Evolutionary conservation across 1,284 basidiomycete genomes (phyloP).

Genomic region (Melampsora americana): DNA sequence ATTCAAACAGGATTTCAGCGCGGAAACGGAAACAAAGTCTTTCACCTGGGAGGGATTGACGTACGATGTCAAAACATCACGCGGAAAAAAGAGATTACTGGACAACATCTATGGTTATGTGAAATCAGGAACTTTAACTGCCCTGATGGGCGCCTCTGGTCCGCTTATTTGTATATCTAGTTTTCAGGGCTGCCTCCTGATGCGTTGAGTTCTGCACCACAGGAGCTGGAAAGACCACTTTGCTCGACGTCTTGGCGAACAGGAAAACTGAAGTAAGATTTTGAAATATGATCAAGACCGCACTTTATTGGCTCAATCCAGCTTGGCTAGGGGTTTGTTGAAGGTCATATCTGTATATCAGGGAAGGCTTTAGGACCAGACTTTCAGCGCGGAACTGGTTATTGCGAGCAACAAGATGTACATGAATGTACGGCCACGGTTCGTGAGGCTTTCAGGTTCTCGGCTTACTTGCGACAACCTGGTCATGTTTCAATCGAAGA

Average conservation of each 20-base stretch:
- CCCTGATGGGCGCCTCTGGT: slow-evolving; percentile 55
- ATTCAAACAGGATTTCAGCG: slow-evolving; percentile 47
- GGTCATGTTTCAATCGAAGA: slow-evolving; percentile 56
- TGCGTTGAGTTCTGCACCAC: slow-evolving; percentile 48
- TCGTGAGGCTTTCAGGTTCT: slow-evolving; percentile 62
- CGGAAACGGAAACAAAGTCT: slow-evolving; percentile 52
- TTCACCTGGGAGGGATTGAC: slow-evolving; percentile 57
- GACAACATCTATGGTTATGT: slow-evolving; percentile 59
- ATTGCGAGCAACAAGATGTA: slow-evolving; percentile 58
- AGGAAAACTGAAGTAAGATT: slow-evolving; percentile 63
- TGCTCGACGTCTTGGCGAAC: slow-evolving; percentile 77
- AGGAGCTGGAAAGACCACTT: slow-evolving; percentile 57
- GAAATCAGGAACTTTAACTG: slow-evolving; percentile 58
- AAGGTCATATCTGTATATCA: neutral
- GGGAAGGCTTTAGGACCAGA: slow-evolving; percentile 51
- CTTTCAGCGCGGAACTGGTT: slow-evolving; percentile 60
- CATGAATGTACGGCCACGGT: slow-evolving; percentile 75
- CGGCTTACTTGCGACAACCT: slow-evolving; percentile 62
- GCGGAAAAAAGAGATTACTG: slow-evolving; percentile 55
- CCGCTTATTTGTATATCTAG: neutral
- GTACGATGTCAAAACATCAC: slow-evolving; percentile 57
- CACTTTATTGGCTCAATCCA: slow-evolving; percentile 20
- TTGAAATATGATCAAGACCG: slow-evolving; percentile 44
- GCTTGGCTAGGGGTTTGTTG: slow-evolving; percentile 46
- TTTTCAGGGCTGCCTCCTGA: slow-evolving; percentile 51